These are phyloP conservation scores for Fomitopsis pinicola DNA, from an alignment of 1,284 basidiomycete species.

Conservation along the genomic window DNA sequence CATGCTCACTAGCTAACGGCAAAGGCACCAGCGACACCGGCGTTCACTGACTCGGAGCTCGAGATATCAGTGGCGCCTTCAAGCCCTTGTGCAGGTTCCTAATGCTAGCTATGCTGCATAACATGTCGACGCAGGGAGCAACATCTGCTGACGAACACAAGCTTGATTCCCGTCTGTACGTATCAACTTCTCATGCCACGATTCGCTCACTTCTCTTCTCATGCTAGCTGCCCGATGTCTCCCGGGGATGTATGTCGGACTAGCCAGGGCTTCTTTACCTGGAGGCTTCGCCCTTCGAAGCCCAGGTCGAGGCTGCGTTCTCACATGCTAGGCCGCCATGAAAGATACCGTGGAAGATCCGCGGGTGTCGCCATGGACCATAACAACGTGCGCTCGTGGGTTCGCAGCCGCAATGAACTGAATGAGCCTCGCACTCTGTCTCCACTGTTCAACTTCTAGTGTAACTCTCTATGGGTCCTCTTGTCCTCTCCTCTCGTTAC, in stretches of 20 bases:
- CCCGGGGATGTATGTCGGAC: not conserved
- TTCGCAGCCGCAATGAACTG: not conserved
- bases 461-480: not conserved
- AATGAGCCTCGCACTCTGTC: not conserved
- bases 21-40: too few species aligned
- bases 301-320: not conserved
- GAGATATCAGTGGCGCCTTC: not conserved
- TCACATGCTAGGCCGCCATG: not conserved
- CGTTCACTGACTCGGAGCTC: not conserved
- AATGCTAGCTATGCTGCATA: not conserved
- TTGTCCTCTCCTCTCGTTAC: not conserved
- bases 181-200: not conserved
- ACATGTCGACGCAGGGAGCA: not conserved
- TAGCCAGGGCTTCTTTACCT: not conserved
- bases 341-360: not conserved
- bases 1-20: too few species aligned
- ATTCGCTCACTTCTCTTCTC: not conserved
- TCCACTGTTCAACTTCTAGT: not conserved
- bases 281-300: not conserved
- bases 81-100: not conserved
- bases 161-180: not conserved
- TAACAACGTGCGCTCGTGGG: not conserved
- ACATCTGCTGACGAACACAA: not conserved
- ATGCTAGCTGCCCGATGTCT: not conserved
- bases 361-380: not conserved